These are phyloP conservation scores for Themeda triandra DNA, from an alignment of 176 grass and related monocot species.

Conservation along the genomic window DNA sequence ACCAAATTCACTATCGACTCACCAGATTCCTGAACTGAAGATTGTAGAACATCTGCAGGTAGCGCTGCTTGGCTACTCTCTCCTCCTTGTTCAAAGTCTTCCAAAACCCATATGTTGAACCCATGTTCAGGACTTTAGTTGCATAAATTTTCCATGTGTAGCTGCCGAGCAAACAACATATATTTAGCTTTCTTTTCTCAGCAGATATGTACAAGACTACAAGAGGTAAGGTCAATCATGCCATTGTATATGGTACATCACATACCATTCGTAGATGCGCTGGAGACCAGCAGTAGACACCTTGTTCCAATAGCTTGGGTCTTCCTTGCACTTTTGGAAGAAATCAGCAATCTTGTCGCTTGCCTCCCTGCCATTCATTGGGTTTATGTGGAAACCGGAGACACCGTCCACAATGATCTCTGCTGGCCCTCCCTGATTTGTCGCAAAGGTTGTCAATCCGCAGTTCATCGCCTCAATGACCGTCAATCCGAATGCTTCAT, in stretches of 20 bases:
- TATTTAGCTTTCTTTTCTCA: neutral
- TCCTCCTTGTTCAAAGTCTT: conserved; percentile 77
- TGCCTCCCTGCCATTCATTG: conserved; percentile 60
- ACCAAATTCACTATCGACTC: neutral
- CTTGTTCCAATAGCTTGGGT: conserved; percentile 84
- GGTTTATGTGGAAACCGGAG: conserved; percentile 94
- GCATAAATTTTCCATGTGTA: conserved; percentile 99
- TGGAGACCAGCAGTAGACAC: conserved; percentile 83
- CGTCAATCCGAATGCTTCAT: conserved; percentile 93
- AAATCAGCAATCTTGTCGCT: conserved; percentile 80
- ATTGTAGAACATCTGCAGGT: conserved; percentile 83
- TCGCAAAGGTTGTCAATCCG: conserved; percentile 82
- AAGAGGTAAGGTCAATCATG: neutral
- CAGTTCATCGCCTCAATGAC: conserved; percentile 99
- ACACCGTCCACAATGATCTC: conserved; percentile 93
- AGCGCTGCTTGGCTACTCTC: conserved; percentile 56
- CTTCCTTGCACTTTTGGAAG: conserved; percentile 82
- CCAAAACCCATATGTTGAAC: conserved; percentile 82
- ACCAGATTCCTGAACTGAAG: conserved; percentile 73
- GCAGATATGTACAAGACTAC: neutral
- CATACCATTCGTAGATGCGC: conserved; percentile 90
- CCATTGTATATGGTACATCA: neutral
- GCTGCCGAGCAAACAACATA: conserved; percentile 27
- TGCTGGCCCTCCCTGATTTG: conserved; percentile 84
- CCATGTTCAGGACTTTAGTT: conserved; percentile 79